Conservation (phyloP, 768 basidiomycete species). For the Tricholoma bakamatsutake region DNA sequence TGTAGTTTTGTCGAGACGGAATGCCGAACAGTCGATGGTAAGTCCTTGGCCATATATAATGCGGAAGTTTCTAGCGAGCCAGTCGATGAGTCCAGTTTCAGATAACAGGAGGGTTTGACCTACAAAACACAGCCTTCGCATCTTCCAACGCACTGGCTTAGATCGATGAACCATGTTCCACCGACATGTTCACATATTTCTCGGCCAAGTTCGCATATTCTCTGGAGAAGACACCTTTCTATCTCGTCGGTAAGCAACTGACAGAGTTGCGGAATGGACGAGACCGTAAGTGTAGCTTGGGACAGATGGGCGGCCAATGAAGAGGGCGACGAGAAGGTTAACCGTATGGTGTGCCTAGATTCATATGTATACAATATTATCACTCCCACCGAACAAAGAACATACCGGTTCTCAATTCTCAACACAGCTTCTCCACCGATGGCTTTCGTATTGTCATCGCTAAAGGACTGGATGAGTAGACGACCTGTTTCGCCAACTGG, state of each 20-base stretch:
- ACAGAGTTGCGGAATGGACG: slow-evolving; percentile 69
- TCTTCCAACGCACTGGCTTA: slow-evolving; percentile 64
- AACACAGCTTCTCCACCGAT: slow-evolving; percentile 71
- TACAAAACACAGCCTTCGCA: slow-evolving; percentile 79
- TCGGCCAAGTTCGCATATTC: slow-evolving; percentile 64
- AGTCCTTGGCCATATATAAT: slow-evolving; percentile 48
- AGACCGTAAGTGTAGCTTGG: slow-evolving; percentile 69
- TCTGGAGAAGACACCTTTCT: slow-evolving; percentile 58
- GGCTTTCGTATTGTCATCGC: slow-evolving; percentile 31
- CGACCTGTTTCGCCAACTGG: slow-evolving; percentile 64
- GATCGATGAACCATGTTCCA: slow-evolving; percentile 77
- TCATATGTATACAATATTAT: neutral
- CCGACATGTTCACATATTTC: slow-evolving; percentile 46
- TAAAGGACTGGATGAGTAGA: slow-evolving; percentile 46
- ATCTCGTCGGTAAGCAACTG: slow-evolving; percentile 77
- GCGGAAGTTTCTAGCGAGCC: slow-evolving; percentile 50
- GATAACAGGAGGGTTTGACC: slow-evolving; percentile 23
- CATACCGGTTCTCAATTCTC: slow-evolving; percentile 62
- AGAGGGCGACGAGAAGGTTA: slow-evolving; percentile 74
- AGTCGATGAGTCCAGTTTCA: neutral
- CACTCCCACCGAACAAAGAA: neutral
- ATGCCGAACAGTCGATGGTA: slow-evolving; percentile 53
- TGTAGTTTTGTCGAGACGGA: slow-evolving; percentile 38
- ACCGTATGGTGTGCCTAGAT: slow-evolving; percentile 62
- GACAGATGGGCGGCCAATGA: slow-evolving; percentile 72